These are phyloP conservation scores for Penicillium aurantiogriseum DNA, from an alignment of 2,329 filamentous ascomycete genomes.

Conservation along the genomic window DNA sequence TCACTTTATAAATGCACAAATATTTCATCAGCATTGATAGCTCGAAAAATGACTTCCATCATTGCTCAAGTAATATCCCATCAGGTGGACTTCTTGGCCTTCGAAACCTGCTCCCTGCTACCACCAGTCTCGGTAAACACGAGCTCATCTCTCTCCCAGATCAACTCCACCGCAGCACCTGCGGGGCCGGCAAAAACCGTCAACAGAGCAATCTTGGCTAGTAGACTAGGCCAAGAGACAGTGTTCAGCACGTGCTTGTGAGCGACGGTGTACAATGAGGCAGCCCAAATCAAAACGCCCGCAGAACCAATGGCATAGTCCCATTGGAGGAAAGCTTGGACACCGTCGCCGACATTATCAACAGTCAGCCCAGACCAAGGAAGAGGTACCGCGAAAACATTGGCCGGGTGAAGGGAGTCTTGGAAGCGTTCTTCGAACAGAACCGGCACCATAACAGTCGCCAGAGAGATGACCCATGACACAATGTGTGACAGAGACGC, in stretches of 20 bases:
- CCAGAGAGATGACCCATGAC: slow-evolving; percentile 42
- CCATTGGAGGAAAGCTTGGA: slow-evolving; percentile 50
- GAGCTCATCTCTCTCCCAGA: slow-evolving; percentile 53
- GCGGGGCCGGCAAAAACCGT: slow-evolving; percentile 44
- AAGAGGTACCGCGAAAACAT: slow-evolving; percentile 40
- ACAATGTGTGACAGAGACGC: slow-evolving; percentile 44
- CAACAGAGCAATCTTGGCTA: slow-evolving; percentile 38
- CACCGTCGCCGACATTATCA: slow-evolving; percentile 41
- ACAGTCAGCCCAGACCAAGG: slow-evolving; percentile 34
- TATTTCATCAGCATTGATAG: not conserved
- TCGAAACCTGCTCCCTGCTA: slow-evolving; percentile 32
- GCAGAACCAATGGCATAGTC: slow-evolving; percentile 47
- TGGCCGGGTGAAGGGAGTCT: slow-evolving; percentile 37
- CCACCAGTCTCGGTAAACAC: slow-evolving; percentile 38
- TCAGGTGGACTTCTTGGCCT: slow-evolving; percentile 29
- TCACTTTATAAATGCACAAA: no score
- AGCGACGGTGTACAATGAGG: slow-evolving; percentile 36
- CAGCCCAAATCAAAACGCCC: slow-evolving; percentile 48
- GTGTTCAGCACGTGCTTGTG: slow-evolving; percentile 29
- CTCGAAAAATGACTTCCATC: not conserved
- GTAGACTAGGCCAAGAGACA: slow-evolving; percentile 27
- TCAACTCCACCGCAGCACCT: slow-evolving; percentile 45
- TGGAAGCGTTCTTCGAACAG: slow-evolving; percentile 36
- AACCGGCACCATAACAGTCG: slow-evolving; percentile 37
- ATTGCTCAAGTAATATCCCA: no score